Evolutionary conservation across 108 stramenopile species (phyloP), one percentile per base, ranked within the genome.

Genomic region (Bacterosira constricta): DNA sequence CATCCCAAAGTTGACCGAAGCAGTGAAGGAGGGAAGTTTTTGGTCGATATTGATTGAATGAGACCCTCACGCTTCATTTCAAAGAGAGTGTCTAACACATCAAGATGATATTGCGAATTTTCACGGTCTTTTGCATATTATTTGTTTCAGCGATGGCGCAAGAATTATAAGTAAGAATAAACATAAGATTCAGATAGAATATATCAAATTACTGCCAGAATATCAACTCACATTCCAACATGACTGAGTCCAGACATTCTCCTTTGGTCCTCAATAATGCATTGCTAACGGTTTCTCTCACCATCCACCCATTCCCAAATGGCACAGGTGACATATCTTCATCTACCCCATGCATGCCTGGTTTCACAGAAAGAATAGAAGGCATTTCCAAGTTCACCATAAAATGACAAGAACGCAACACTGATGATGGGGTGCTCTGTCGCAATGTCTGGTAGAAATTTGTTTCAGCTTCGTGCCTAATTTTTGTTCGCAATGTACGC

Each of bases 1-100:
- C 64, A 89, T 35, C 50, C 59, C 0, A 66, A 36, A 25, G 74
- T 73, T 29, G 51, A 38, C 9, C 53, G 47, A 8, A 86, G 47
- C 18, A 85, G 17, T 10, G 57, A 44, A 1, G 62, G 8, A 29
- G 89, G 79, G 17, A 87, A 80, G 39, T 83, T 61, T 9, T 49
- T 42, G 9, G 71, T 79, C 32, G 66, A 54, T 62, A 87, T 77
- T 21, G 89, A 90, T 65, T 71, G 76, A 23, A 92, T 62, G 5
- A 80, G 67, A 11, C 91, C 91, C 52, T 92, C 89, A 2, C 80
- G 75, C 69, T 88, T 83, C 82, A 90, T 68, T 25, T 92, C 89
- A 32, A 55, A 54, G 3, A 88, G 63, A 45, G 47, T 50, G 60
- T 90, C 83, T 32, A 92, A 71, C 2, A 80, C 71, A 66, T 92